These are phyloP conservation scores for Euphorbia corollata DNA, from an alignment of 441 rosid species.

Conservation along the genomic window DNA sequence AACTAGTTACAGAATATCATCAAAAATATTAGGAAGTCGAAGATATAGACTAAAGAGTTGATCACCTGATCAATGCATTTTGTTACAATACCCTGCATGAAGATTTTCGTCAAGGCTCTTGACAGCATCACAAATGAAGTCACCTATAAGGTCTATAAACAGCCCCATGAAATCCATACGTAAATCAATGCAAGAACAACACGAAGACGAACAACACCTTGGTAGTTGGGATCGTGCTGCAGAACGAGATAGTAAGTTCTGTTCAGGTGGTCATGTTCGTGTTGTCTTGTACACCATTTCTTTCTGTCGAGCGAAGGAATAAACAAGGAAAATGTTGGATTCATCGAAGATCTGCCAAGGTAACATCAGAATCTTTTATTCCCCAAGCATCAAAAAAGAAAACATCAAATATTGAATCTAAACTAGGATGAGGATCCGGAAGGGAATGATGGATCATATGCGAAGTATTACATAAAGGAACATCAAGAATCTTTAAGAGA, in stretches of 20 bases:
- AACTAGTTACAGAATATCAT: background rate
- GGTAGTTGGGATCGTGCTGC: too few species aligned
- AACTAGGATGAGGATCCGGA: conserved; percentile 40
- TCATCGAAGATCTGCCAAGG: conserved; percentile 40
- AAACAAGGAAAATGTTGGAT: conserved; percentile 22
- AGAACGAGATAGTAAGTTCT: conserved; percentile 54
- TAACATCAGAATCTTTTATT: conserved; percentile 4
- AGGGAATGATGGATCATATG: conserved; percentile 45
- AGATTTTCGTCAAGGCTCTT: conserved; percentile 42
- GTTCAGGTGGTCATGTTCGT: conserved; percentile 44
- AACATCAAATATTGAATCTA: background rate
- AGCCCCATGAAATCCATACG: conserved; percentile 31
- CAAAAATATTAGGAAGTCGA: background rate
- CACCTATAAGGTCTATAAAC: conserved; percentile 26
- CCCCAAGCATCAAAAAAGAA: background rate
- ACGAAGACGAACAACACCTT: too few species aligned
- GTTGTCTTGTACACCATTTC: conserved; percentile 38
- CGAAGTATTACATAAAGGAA: conserved; percentile 39
- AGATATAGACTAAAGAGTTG: background rate
- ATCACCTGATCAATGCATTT: background rate
- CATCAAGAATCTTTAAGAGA: conserved; percentile 16
- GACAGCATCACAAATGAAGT: conserved; percentile 36
- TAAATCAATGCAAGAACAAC: conserved; percentile 41
- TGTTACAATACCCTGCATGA: conserved; percentile 26
- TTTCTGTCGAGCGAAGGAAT: conserved; percentile 35